Conservation (phyloP, 2,329 filamentous ascomycete genomes). For the Hypoxylon sp. region DNA sequence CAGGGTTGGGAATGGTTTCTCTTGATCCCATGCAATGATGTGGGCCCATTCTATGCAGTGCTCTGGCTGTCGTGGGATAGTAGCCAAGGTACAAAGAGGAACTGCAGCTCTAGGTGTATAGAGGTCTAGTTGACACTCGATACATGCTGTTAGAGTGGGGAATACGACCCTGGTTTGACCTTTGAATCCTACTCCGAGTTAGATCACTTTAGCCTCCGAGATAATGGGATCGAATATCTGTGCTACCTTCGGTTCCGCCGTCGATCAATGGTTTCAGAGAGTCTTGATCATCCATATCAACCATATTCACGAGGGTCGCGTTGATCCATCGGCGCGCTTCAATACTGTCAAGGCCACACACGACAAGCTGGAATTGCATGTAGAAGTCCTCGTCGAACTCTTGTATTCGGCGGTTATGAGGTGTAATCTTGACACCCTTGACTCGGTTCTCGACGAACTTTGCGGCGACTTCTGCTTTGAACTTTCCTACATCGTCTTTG, state of each 20-base stretch:
- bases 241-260: slow-evolving; percentile 89
- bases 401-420: slow-evolving; percentile 95
- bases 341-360: slow-evolving; percentile 96
- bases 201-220: slow-evolving; percentile 21
- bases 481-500: slow-evolving; percentile 89
- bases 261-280: slow-evolving; percentile 94
- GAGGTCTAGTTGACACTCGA: slow-evolving; percentile 99
- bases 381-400: slow-evolving; percentile 98
- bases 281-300: slow-evolving; percentile 85
- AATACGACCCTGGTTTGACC: slow-evolving; percentile 94
- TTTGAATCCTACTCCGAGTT: slow-evolving; percentile 80
- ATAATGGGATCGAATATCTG: slow-evolving; percentile 14
- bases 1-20: slow-evolving; percentile 84
- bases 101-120: slow-evolving; percentile 97
- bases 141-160: slow-evolving; percentile 93
- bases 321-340: slow-evolving; percentile 99
- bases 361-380: slow-evolving; percentile 93
- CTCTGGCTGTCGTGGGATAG: slow-evolving; percentile 95
- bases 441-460: slow-evolving; percentile 91
- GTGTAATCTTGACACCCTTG: slow-evolving; percentile 90
- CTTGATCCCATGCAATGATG: slow-evolving; percentile 95
- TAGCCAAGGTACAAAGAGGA: slow-evolving; percentile 94
- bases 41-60: slow-evolving; percentile 99
- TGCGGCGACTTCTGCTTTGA: slow-evolving; percentile 93
- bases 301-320: slow-evolving; percentile 89